Conservation (phyloP, 345 rosid species). For the Brassica carinata region DNA sequence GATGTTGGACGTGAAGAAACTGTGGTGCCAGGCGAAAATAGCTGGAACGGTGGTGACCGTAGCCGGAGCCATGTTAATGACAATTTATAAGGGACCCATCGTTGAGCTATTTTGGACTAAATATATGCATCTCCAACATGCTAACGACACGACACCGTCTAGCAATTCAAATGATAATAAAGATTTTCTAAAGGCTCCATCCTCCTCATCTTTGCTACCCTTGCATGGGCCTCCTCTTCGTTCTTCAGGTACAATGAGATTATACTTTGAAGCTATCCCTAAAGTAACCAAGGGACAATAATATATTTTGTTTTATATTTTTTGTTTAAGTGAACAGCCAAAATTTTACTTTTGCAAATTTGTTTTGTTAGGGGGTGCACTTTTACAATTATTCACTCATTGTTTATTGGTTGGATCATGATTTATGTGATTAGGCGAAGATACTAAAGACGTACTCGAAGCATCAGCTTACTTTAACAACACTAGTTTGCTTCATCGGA, state of each 20-base stretch:
- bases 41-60: constrained; percentile 75
- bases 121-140: constrained; percentile 32
- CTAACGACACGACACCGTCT: constrained; percentile 18
- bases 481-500: constrained; percentile 65
- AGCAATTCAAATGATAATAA: constrained; percentile 40
- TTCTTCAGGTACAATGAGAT: constrained; percentile 47
- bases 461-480: constrained; percentile 66
- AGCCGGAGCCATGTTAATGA: constrained; percentile 90
- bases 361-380: not conserved
- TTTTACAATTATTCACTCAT: not conserved
- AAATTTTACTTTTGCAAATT: not conserved
- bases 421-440: constrained; percentile 49
- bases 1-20: constrained; percentile 56
- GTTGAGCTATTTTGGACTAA: constrained; percentile 72
- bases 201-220: constrained; percentile 50
- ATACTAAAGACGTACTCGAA: constrained; percentile 70
- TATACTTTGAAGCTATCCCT: not conserved
- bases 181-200: constrained; percentile 59
- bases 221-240: constrained; percentile 62
- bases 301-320: not conserved
- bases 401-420: constrained; percentile 8
- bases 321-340: not conserved
- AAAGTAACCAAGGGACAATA: not conserved
- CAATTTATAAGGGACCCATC: constrained; percentile 58
- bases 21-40: constrained; percentile 74